phyloP scores from a whole-genome alignment of 495 filamentous ascomycete species.

The Cercophora scortea region DNA sequence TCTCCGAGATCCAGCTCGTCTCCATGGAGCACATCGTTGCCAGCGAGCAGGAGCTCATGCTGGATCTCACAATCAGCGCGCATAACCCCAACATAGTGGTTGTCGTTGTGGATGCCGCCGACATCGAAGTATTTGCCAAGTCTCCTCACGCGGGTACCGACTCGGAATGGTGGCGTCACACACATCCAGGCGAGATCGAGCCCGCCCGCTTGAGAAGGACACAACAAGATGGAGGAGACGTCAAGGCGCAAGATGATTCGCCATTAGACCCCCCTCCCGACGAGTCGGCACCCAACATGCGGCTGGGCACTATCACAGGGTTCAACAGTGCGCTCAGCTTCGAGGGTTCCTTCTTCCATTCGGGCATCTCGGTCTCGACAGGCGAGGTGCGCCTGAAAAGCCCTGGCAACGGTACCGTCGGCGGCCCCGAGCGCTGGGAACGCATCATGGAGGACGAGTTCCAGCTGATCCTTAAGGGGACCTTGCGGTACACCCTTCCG shows the following conservation, averaged over 20 bases:
- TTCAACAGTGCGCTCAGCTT: constrained; percentile 86
- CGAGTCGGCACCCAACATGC: constrained; percentile 69
- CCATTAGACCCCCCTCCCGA: constrained; percentile 57
- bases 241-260: constrained; percentile 34
- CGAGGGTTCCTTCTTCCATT: constrained; percentile 76
- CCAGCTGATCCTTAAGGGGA: constrained; percentile 81
- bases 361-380: constrained; percentile 54
- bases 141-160: constrained; percentile 77
- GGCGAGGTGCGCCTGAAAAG: constrained; percentile 74
- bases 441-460: constrained; percentile 84
- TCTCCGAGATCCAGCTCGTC: constrained; percentile 65
- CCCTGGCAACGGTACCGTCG: constrained; percentile 83
- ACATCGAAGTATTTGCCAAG: constrained; percentile 89
- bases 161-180: constrained; percentile 61
- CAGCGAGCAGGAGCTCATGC: constrained; percentile 90
- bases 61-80: constrained; percentile 82
- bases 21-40: constrained; percentile 84
- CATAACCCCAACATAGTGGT: constrained; percentile 87
- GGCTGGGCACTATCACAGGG: constrained; percentile 74
- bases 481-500: constrained; percentile 82
- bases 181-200: constrained; percentile 33
- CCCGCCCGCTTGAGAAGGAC: constrained; percentile 3
- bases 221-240: too few relatives aligned
- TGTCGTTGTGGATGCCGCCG: constrained; percentile 72
- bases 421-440: constrained; percentile 87